Evolutionary conservation across 2,329 filamentous ascomycete species (phyloP).

Genomic region (Bipolaris cookei): DNA sequence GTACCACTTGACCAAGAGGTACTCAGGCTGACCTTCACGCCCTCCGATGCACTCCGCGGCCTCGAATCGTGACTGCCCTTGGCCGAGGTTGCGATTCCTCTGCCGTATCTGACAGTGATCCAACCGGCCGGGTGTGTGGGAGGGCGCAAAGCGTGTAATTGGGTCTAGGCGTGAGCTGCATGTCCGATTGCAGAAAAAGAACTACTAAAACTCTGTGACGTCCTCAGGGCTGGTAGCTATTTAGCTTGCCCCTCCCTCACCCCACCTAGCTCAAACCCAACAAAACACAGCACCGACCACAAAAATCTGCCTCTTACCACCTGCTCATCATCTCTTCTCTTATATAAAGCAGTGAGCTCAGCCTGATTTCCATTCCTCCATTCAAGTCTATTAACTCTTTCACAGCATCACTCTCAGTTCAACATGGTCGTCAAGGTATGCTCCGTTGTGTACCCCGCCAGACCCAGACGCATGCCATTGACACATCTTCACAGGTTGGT

Average conservation of each 20-base stretch:
- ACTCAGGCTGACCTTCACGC: slow-evolving; percentile 16
- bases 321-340: slow-evolving; percentile 24
- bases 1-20: slow-evolving; percentile 17
- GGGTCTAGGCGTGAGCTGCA: slow-evolving; percentile 35
- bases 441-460: slow-evolving; percentile 27
- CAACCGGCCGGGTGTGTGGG: slow-evolving; percentile 45
- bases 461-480: slow-evolving; percentile 27
- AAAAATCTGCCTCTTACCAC: slow-evolving; percentile 31
- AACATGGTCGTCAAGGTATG: slow-evolving; percentile 58
- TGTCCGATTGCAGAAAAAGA: slow-evolving; percentile 43
- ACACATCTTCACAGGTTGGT: slow-evolving; percentile 68
- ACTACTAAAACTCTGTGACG: slow-evolving; percentile 39
- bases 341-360: slow-evolving; percentile 33
- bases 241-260: slow-evolving; percentile 39
- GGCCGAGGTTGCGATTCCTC: slow-evolving; percentile 34
- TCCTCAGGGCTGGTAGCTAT: slow-evolving; percentile 23
- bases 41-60: slow-evolving; percentile 37
- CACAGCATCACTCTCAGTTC: slow-evolving; percentile 32
- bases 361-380: slow-evolving; percentile 11
- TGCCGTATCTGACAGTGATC: slow-evolving; percentile 22
- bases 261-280: slow-evolving; percentile 39
- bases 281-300: slow-evolving; percentile 32
- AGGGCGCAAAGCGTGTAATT: slow-evolving; percentile 36
- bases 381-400: slow-evolving; percentile 23
- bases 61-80: slow-evolving; percentile 25